phyloP scores from a whole-genome alignment of 1,139 yeast genomes.

The Debaryomycetaceae sp. region DNA sequence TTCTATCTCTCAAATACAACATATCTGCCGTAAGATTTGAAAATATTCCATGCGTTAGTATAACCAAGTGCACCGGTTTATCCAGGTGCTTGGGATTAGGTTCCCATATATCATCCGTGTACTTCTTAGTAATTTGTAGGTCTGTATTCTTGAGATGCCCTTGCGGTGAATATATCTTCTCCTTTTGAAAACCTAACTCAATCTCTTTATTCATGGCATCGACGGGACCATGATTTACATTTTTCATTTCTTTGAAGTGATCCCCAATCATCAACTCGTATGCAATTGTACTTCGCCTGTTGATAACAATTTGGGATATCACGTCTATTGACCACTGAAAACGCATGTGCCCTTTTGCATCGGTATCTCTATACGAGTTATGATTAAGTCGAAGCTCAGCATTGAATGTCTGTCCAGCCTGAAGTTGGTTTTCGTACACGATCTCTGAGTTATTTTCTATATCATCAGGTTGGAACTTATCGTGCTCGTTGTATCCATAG shows the following conservation, averaged over 20 bases:
- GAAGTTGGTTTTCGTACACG: constrained; percentile 41
- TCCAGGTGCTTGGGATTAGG: constrained; percentile 35
- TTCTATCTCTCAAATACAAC: constrained; percentile 76
- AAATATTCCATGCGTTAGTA: constrained; percentile 87
- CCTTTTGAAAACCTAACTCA: constrained; percentile 2
- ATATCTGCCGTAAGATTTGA: constrained; percentile 88
- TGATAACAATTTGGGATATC: constrained; percentile 76
- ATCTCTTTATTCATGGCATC: constrained; percentile 4
- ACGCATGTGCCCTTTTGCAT: constrained; percentile 22
- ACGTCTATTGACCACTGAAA: constrained; percentile 82
- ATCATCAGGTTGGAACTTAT: constrained; percentile 26
- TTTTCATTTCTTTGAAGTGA: constrained; percentile 30
- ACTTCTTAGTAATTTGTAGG: constrained; percentile 43
- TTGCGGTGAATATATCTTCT: constrained; percentile 6
- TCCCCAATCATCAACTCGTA: constrained; percentile 65
- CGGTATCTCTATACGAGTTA: constrained; percentile 28
- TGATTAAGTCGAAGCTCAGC: constrained; percentile 45
- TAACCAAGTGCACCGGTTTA: constrained; percentile 64
- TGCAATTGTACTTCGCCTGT: constrained; percentile 58
- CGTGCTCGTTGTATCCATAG: constrained; percentile 36
- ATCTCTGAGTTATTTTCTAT: constrained; percentile 26
- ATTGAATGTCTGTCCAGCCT: constrained; percentile 62
- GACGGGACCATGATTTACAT: constrained; percentile 22
- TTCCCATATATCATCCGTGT: constrained; percentile 72
- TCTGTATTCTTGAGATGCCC: constrained; percentile 17